A percentile compares a stretch with the other conserved stretches of the same genome.
Evolutionary conservation across 805 yeast genomes (phyloP).

Genomic region (Metschnikowia corniflorae): DNA sequence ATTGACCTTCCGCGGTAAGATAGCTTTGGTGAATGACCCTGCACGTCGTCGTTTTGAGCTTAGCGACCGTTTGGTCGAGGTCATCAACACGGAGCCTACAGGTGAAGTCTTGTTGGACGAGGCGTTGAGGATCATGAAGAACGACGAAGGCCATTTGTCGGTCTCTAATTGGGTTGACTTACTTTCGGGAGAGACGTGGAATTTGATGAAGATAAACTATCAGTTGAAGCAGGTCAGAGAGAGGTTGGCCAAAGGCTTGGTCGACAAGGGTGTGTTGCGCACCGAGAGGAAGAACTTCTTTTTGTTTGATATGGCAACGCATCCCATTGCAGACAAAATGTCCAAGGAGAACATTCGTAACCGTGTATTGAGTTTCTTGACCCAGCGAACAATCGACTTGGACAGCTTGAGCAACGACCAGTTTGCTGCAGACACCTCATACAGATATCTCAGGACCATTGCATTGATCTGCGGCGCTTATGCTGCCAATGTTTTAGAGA

Average conservation of each 20-base stretch:
- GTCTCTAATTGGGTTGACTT: conserved; percentile 92
- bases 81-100: conserved; percentile 78
- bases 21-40: conserved; percentile 87
- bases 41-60: conserved; percentile 86
- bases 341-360: conserved; percentile 79
- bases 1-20: conserved; percentile 85
- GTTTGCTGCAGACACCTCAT: conserved; percentile 67
- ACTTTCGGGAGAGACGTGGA: conserved; percentile 96
- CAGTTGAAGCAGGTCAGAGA: conserved; percentile 97
- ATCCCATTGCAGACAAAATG: conserved; percentile 84
- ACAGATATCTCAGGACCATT: conserved; percentile 70
- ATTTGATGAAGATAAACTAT: conserved; percentile 86
- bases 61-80: conserved; percentile 83
- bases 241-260: conserved; percentile 92
- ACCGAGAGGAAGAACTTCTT: conserved; percentile 94
- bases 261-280: conserved; percentile 93
- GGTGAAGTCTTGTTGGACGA: conserved; percentile 96
- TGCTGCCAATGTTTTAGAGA: conserved; percentile 95
- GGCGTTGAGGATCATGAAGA: conserved; percentile 83
- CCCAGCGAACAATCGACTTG: conserved; percentile 62
- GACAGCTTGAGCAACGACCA: conserved; percentile 43
- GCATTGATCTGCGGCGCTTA: conserved; percentile 84
- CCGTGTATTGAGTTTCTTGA: conserved; percentile 66
- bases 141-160: conserved; percentile 71
- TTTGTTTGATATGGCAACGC: conserved; percentile 97